Base-by-base conservation (phyloP, 441 rosid genomes). In the Hura crepitans region DNA sequence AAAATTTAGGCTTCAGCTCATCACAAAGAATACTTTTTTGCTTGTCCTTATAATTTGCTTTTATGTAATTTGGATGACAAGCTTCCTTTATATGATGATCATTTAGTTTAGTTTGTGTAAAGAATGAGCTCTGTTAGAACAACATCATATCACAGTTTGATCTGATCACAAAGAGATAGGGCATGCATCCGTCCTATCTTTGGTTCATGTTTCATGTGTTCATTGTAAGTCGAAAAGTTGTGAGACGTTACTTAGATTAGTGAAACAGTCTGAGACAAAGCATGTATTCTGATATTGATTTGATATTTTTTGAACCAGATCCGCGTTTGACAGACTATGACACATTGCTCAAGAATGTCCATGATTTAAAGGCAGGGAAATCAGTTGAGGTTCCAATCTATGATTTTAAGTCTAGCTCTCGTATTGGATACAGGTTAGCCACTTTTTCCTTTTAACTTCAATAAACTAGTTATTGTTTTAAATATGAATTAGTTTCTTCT, bases 271-370 rank as follows among this genome's bases (percentile, higher is more conserved):
- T 70, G 28, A 65, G 57, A 51, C 47, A 37, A 57, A 60, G 25
- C 62, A 67, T 49, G 46, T 25, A 4, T 59, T 62, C 20, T 31
- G 22, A 62, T 77, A 57, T 27, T 62, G 14, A 47, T 65, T 61
- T 53, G 37, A 72, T 56, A 14, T 57, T 35, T 30, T 65, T 39
- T 70, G 61, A 53, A 73, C 50, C 92, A 95, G 99, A 96, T 87
- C 99, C 99, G 11, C 95, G 98, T 65, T 77, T 96, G 82, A 96
- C 99, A n/a, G 99, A 96, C 81, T 92, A 92, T 66, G 99, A 85
- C 61, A 87, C 96, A 31, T 82, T 96, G 81, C 96, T 96, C 53
- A 75, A 82, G 87, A 87, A 91, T 85, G 80, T 96, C 47, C 78
- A 81, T 62, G 97, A 93, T 79, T 83, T 95, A 47, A 91, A 86